Conservation (phyloP, 495 filamentous ascomycete species). For the Aspergillus conjunctus region DNA sequence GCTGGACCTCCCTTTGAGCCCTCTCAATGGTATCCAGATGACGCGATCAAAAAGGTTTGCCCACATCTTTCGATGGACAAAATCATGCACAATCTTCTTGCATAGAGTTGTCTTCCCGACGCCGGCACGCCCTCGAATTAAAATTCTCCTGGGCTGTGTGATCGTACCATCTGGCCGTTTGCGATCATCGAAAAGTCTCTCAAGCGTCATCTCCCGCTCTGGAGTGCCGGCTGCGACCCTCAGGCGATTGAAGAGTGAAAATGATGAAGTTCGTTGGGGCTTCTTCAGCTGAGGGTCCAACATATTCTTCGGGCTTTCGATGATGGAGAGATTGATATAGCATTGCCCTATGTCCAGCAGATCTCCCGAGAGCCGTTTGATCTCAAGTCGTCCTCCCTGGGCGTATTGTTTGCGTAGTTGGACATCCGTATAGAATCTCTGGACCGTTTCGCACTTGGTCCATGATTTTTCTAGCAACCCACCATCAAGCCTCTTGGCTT, state of each 20-base stretch:
- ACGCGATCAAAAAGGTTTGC: constrained; percentile 11
- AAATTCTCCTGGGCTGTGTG: constrained; percentile 26
- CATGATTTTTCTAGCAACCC: constrained; percentile 13
- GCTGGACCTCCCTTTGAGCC: constrained; percentile 7
- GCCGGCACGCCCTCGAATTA: constrained; percentile 48
- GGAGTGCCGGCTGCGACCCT: not conserved
- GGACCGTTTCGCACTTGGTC: constrained; percentile 11
- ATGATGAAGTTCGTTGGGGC: not conserved
- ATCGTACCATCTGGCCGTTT: not conserved
- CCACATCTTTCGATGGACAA: constrained; percentile 27
- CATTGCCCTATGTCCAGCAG: constrained; percentile 22
- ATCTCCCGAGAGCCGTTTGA: constrained; percentile 24
- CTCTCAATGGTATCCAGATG: constrained; percentile 16
- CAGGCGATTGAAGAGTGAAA: constrained; percentile 13
- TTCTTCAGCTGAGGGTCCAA: not conserved
- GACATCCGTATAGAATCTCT: constrained; percentile 18
- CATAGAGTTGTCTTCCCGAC: constrained; percentile 51
- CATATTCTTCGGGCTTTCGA: constrained; percentile 10
- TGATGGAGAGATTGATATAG: constrained; percentile 26
- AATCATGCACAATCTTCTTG: constrained; percentile 45
- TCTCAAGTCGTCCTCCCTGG: constrained; percentile 24
- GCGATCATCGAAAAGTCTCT: constrained; percentile 7
- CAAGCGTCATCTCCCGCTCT: constrained; percentile 8
- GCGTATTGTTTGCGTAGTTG: constrained; percentile 11
- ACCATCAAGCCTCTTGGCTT: not conserved